Conservation (phyloP, 768 basidiomycete species). For the Tricholoma sp. region DNA sequence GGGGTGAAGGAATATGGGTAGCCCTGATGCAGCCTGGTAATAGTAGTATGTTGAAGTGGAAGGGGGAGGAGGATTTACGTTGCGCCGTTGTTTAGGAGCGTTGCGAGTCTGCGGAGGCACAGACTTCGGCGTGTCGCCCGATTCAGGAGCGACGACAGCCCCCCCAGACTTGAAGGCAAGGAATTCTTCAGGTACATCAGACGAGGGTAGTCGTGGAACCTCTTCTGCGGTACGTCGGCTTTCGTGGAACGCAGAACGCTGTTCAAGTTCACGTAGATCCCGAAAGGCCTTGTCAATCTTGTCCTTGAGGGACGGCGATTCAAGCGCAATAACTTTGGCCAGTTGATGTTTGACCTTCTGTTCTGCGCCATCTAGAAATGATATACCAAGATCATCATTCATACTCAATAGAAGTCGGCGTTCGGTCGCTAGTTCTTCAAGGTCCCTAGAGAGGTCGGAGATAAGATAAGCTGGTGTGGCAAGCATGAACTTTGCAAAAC, state of each 20-base stretch:
- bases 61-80: slow-evolving; percentile 82
- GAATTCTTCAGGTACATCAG: slow-evolving; percentile 56
- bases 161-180: slow-evolving; percentile 37
- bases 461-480: slow-evolving; percentile 85
- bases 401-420: slow-evolving; percentile 57
- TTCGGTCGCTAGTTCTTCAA: slow-evolving; percentile 70
- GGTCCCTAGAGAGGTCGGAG: slow-evolving; percentile 64
- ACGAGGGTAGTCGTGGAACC: slow-evolving; percentile 3
- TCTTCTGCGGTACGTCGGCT: slow-evolving; percentile 25
- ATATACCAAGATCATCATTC: slow-evolving; percentile 71
- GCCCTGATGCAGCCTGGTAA: slow-evolving; percentile 91
- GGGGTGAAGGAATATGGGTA: slow-evolving; percentile 90
- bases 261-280: slow-evolving; percentile 50
- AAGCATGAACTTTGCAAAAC: slow-evolving; percentile 93
- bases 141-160: slow-evolving; percentile 6
- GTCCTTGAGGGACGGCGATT: slow-evolving; percentile 58
- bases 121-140: slow-evolving; percentile 1
- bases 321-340: slow-evolving; percentile 71
- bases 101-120: slow-evolving; percentile 30
- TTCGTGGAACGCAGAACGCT: slow-evolving; percentile 29
- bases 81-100: slow-evolving; percentile 58
- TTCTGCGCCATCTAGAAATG: slow-evolving; percentile 78
- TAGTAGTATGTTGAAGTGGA: slow-evolving; percentile 91
- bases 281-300: slow-evolving; percentile 60
- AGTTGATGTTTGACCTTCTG: slow-evolving; percentile 74